Evolutionary conservation across 306 rosid genomes (phyloP).

Genomic region (Acacia acuminata): DNA sequence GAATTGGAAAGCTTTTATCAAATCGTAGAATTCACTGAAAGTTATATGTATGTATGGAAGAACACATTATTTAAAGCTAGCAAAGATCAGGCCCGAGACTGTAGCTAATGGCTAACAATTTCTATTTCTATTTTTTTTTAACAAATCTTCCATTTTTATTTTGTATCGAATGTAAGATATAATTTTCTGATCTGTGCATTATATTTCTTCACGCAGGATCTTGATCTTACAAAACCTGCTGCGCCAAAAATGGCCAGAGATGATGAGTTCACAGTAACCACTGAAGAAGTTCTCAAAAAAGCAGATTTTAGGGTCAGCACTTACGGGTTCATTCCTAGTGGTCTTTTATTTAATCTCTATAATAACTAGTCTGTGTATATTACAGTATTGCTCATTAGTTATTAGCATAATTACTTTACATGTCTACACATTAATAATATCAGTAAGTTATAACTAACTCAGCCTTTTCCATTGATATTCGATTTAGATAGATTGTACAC

Average conservation of each 20-base stretch:
- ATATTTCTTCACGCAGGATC: conserved; percentile 39
- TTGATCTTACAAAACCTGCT: conserved; percentile 51
- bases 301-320: conserved; percentile 58
- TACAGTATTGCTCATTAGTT: not conserved
- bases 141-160: not conserved
- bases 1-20: not conserved
- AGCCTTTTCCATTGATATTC: conserved; percentile 7
- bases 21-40: not conserved
- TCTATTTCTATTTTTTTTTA: not conserved
- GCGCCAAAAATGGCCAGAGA: not conserved
- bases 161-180: not conserved
- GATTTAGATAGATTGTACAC: not conserved
- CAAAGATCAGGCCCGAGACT: not conserved
- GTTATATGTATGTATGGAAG: not conserved
- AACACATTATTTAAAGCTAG: not conserved
- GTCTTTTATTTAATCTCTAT: conserved; percentile 17
- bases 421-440: conserved; percentile 1
- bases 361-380: not conserved
- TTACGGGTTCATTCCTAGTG: not conserved
- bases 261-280: conserved; percentile 37
- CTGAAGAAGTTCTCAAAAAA: conserved; percentile 51
- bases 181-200: conserved; percentile 27
- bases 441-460: conserved; percentile 1
- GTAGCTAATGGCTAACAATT: not conserved
- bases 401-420: not conserved